phyloP scores from a whole-genome alignment of 2,329 filamentous ascomycete genomes.

The Colletotrichum sp. region DNA sequence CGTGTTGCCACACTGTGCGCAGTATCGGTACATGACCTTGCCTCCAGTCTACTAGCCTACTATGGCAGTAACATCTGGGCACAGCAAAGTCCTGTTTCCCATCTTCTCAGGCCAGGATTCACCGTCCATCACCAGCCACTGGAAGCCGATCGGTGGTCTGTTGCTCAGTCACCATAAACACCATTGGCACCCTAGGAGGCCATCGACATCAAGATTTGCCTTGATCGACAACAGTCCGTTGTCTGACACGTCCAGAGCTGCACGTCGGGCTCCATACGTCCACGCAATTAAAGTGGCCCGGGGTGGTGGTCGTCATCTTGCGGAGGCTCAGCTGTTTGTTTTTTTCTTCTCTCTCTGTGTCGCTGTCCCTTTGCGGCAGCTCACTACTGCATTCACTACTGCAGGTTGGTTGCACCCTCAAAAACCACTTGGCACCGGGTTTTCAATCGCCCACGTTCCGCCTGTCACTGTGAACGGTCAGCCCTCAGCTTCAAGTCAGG shows the following conservation, averaged over 20 bases:
- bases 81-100: neutral
- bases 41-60: neutral
- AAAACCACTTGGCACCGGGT: neutral
- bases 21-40: neutral
- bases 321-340: conserved; percentile 16
- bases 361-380: neutral
- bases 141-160: neutral
- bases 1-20: neutral
- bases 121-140: neutral
- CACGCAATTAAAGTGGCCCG: conserved; percentile 14
- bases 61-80: neutral
- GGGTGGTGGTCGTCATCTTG: conserved; percentile 16
- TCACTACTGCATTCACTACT: neutral
- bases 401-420: neutral
- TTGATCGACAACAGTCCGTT: conserved; percentile 7
- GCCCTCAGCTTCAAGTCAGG: neutral
- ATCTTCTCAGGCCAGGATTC: neutral
- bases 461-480: neutral
- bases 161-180: conserved; percentile 2
- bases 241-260: conserved; percentile 14
- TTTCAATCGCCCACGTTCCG: conserved; percentile 4
- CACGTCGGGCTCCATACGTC: conserved; percentile 2
- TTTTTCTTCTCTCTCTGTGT: neutral
- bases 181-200: neutral
- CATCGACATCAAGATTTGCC: conserved; percentile 4